Conservation (phyloP, 192 early-diverging fungal genomes). For the Spinellus fusiger region DNA sequence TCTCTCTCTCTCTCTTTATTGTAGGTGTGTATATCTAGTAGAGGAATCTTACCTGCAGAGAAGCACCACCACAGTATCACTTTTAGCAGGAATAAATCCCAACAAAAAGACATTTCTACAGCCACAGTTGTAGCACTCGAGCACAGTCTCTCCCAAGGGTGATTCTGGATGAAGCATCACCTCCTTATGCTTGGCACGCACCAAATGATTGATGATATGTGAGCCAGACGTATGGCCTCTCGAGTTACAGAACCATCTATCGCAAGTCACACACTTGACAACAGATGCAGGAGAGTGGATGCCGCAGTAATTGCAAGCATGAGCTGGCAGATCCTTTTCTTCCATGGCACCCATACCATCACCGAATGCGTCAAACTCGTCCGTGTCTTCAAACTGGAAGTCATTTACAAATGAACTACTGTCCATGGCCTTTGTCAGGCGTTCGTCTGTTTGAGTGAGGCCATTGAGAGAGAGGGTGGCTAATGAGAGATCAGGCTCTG, state of each 20-base stretch:
- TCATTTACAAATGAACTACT: slow-evolving; percentile 17
- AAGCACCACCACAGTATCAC: slow-evolving; percentile 94
- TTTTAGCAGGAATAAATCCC: slow-evolving; percentile 98
- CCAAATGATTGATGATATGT: slow-evolving; percentile 94
- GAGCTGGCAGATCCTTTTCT: slow-evolving; percentile 61
- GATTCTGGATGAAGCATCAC: slow-evolving; percentile 89
- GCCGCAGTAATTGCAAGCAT: slow-evolving; percentile 92
- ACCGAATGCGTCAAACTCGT: slow-evolving; percentile 48
- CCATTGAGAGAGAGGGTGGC: slow-evolving; percentile 31
- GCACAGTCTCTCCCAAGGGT: slow-evolving; percentile 85
- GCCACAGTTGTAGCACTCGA: slow-evolving; percentile 99
- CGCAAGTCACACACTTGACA: slow-evolving; percentile 88
- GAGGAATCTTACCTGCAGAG: slow-evolving; percentile 68
- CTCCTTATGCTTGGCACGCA: slow-evolving; percentile 90
- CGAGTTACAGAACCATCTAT: slow-evolving; percentile 96
- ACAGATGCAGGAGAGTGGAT: slow-evolving; percentile 84
- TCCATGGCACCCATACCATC: slow-evolving; percentile 33
- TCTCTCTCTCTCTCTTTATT: not conserved
- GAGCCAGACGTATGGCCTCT: slow-evolving; percentile 85
- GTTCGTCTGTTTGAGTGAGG: slow-evolving; percentile 14
- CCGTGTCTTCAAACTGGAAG: slow-evolving; percentile 42
- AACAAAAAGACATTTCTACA: slow-evolving; percentile 91
- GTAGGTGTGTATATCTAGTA: too few species aligned
- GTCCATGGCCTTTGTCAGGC: slow-evolving; percentile 3
- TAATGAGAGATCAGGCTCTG: slow-evolving; percentile 46